A percentile compares a stretch with the other conserved stretches of the same genome.
These are phyloP conservation scores for Diaporthe amygdali DNA, from an alignment of 2,329 filamentous ascomycete species.

Conservation along the genomic window DNA sequence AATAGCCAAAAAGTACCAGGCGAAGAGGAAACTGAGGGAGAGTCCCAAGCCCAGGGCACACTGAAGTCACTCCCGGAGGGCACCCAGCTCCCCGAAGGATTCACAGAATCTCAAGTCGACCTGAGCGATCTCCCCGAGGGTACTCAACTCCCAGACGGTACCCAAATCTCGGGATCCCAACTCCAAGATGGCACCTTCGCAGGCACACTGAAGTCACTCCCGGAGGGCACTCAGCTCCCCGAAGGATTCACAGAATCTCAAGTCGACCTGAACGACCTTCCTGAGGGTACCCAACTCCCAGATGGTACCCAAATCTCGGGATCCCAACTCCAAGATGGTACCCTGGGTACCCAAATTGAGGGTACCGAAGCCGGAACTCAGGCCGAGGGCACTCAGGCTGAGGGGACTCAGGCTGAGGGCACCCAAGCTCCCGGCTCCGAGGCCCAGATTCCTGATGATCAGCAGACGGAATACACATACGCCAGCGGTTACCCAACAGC, in stretches of 20 bases:
- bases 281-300: neutral
- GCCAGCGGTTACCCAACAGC: constrained; percentile 22
- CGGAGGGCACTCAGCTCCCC: neutral
- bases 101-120: neutral
- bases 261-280: neutral
- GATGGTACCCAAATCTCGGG: neutral
- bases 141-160: neutral
- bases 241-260: neutral
- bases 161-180: neutral
- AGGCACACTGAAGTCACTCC: neutral
- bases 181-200: neutral
- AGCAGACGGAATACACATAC: constrained; percentile 17
- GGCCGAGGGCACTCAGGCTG: constrained; percentile 14
- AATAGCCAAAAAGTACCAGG: constrained; percentile 17
- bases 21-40: neutral
- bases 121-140: neutral
- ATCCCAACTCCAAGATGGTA: constrained; percentile 3
- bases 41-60: neutral
- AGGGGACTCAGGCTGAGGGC: constrained; percentile 11
- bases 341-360: neutral
- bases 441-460: constrained; percentile 29
- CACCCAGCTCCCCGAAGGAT: neutral
- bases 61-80: neutral
- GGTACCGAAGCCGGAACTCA: constrained; percentile 19
- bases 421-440: constrained; percentile 23